A percentile compares a stretch with the other conserved stretches of the same genome.
phyloP scores from a whole-genome alignment of 306 rosid genomes.

The Parietaria judaica region DNA sequence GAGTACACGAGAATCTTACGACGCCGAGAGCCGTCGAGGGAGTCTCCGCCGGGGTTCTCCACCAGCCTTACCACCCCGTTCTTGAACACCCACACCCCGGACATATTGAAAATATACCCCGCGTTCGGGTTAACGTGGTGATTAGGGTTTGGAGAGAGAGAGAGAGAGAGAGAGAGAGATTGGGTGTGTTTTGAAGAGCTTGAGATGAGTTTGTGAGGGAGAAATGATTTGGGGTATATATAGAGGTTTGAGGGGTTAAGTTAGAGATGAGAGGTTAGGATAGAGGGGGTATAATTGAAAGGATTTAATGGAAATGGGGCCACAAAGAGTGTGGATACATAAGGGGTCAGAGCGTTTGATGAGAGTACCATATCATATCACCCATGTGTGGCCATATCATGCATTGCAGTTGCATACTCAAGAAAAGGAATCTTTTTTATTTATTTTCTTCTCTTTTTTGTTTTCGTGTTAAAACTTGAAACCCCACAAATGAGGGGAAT shows the following conservation, averaged over 20 bases:
- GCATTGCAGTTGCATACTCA: constrained; percentile 2
- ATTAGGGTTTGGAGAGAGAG: not conserved
- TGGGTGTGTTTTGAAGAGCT: constrained; percentile 7
- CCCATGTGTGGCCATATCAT: constrained; percentile 15
- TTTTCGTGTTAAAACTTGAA: not conserved
- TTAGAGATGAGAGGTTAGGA: not conserved
- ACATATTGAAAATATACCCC: constrained; percentile 23
- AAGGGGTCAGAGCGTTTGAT: constrained; percentile 31
- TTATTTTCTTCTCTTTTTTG: not conserved
- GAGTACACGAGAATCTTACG: constrained; percentile 69
- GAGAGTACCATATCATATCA: constrained; percentile 16
- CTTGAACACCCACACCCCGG: constrained; percentile 95
- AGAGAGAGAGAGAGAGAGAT: not conserved
- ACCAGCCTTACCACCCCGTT: constrained; percentile 78
- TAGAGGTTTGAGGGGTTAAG: constrained; percentile 17
- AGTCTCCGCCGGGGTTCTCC: constrained; percentile 58
- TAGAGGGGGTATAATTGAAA: constrained; percentile 14
- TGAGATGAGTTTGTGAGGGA: constrained; percentile 7
- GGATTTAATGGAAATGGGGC: constrained; percentile 35
- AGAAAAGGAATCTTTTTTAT: constrained; percentile 27
- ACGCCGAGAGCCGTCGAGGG: constrained; percentile 25
- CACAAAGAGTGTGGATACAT: constrained; percentile 9
- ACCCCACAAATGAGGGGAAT: constrained; percentile 40
- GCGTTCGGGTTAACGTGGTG: not conserved
- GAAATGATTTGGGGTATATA: constrained; percentile 20